Base-by-base conservation (phyloP, 2,329 filamentous ascomycete species). In the Leptographium radiaticola region DNA sequence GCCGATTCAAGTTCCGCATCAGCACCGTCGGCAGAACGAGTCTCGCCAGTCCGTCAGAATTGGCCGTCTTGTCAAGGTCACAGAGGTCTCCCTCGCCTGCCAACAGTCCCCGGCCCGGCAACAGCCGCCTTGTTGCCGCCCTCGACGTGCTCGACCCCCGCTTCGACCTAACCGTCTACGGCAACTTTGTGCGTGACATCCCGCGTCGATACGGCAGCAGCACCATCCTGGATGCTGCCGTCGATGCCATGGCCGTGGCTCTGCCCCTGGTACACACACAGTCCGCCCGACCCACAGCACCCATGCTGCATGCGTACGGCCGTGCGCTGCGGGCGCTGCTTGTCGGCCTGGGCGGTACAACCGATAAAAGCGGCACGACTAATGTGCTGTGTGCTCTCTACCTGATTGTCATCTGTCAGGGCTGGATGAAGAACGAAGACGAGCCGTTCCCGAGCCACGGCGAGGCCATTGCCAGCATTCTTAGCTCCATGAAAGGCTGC, bases 1-100 rank as follows among this genome's bases (percentile, higher is more conserved):
- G 55, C 15, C 54, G 59, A 4, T 59, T 53, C 48, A 60, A 54
- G 30, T 60, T 60, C 45, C 58, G 56, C 25, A 58, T 53, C 38
- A 44, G 51, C 40, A 57, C 52, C 2, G 34, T 52, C 18, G 34
- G 25, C 12, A n/a, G 18, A 49, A 18, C 4, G 30, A 8, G 12
- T 13, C 11, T 25, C 10, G n/a, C 18, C 18, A 18, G 43, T 5
- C 43, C 42, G n/a, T 25, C 43, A 9, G 18, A 20, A 9, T 6
- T 18, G 13, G 45, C 31, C n/a, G 11, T 48, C 4, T 15, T 8
- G 7, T 13, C 6, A 18, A 4, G 4, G 42, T 11, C 44, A 25
- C 20, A 2, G 4, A 20, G 18, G 12, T 33, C 4, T 6, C 25
- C 25, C 31, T n/a, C 11, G 30, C 45, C 45, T n/a, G 5, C 5